Evolutionary conservation across 441 rosid species (phyloP).

Genomic region (Eutrema salsugineum): DNA sequence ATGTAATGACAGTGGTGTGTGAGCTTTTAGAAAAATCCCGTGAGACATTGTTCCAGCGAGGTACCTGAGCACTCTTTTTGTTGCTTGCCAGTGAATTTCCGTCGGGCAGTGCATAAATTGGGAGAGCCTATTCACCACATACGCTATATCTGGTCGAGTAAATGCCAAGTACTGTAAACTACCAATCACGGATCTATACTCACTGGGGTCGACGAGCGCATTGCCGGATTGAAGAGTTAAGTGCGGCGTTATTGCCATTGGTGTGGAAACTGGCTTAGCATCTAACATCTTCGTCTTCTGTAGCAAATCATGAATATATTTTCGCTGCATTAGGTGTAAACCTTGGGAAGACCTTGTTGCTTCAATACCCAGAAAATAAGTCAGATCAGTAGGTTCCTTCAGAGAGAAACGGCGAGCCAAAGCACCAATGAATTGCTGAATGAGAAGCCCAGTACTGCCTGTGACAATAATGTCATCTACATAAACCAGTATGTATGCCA

Average conservation of each 20-base stretch:
- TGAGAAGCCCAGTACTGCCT: no score
- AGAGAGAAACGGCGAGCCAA: background rate
- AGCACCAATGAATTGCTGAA: no score
- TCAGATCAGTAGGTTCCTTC: background rate
- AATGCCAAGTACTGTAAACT: background rate
- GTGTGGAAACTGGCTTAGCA: background rate
- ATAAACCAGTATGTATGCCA: no score
- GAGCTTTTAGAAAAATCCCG: background rate
- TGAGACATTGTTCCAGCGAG: background rate
- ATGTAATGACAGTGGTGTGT: background rate
- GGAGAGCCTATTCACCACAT: accelerated
- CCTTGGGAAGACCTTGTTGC: accelerated
- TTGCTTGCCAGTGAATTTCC: background rate
- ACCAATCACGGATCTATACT: accelerated
- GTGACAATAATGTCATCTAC: no score
- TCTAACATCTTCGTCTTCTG: background rate
- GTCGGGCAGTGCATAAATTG: background rate
- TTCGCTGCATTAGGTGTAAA: background rate
- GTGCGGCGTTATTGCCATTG: background rate
- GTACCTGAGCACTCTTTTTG: background rate
- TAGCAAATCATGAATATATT: background rate
- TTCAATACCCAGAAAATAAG: background rate
- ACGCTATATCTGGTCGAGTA: background rate
- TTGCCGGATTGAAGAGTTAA: background rate
- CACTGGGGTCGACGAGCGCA: accelerated